Evolutionary conservation across 2,329 filamentous ascomycete species (phyloP), one percentile per base, ranked within the genome.

Genomic region (Sporothrix sp.): DNA sequence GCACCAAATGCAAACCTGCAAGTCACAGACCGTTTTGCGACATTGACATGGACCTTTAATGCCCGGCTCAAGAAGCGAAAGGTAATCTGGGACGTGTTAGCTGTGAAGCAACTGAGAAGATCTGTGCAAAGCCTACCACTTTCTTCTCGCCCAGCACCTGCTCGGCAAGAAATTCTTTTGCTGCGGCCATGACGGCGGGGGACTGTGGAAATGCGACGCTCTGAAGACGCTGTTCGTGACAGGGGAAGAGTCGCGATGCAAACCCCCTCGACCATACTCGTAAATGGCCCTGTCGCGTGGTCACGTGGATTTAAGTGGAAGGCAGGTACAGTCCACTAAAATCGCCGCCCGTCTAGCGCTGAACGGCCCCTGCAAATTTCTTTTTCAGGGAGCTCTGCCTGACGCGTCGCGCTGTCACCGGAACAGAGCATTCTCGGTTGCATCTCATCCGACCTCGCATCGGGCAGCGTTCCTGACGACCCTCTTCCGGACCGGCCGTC

Each of bases 21-120:
- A 14, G n/a, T 6, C 10, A 65, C 78, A 57, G 70, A 94, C 90
- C 90, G 82, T 68, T 98, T 98, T 11, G 93, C 93, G 38, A 78
- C 73, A 63, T 94, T 93, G 65, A 86, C 84, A 64, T 96, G 85
- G 39, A 95, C 76, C 61, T 88, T 85, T 49, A 96, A 68, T 35
- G 83, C 84, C 61, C 91, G 79, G 66, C 89, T 93, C 55, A 98
- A 70, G 44, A 84, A 73, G 46, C 89, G 84, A 71, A 96, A 97
- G 46, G 87, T 95, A 61, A 95, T 76, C 89, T 95, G 18, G 11
- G 14, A 20, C 35, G 52, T 38, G 55, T 52, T 53, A 52, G 27
- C 32, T 27, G 11, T n/a, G 14, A 11, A 23, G 47, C 62, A 52
- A 61, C 52, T 30, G 35, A 33, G 10, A 9, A 30, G 9, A 16